Percentiles rank a stretch among this genome's conserved stretches.
These are phyloP conservation scores for Pholiota conissans DNA, from an alignment of 768 basidiomycete species.

Conservation along the genomic window DNA sequence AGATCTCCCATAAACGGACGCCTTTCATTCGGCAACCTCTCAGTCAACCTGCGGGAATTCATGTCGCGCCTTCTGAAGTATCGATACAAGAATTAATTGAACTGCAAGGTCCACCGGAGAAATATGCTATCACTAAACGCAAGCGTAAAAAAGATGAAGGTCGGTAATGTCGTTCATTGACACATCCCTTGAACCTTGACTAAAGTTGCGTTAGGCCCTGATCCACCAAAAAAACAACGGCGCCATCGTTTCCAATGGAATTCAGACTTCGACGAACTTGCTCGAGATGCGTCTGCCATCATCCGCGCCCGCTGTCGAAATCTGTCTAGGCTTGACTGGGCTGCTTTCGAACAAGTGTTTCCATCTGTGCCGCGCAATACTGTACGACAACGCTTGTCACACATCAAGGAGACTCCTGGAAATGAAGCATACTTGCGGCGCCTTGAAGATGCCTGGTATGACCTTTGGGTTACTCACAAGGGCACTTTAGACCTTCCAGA, in stretches of 20 bases:
- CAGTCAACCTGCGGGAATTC: slow-evolving; percentile 8
- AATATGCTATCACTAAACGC: slow-evolving; percentile 20
- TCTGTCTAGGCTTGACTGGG: slow-evolving; percentile 63
- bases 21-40: slow-evolving; percentile 19
- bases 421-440: slow-evolving; percentile 76
- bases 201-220: too few relatives aligned
- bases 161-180: slow-evolving; percentile 9
- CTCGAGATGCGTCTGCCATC: slow-evolving; percentile 81
- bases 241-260: slow-evolving; percentile 83
- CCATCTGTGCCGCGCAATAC: slow-evolving; percentile 72
- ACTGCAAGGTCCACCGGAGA: slow-evolving; percentile 27
- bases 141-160: slow-evolving; percentile 30
- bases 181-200: too few relatives aligned
- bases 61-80: slow-evolving; percentile 10
- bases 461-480: slow-evolving; percentile 71
- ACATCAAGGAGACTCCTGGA: slow-evolving; percentile 60
- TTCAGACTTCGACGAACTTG: slow-evolving; percentile 84
- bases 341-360: slow-evolving; percentile 77
- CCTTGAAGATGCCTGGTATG: slow-evolving; percentile 80
- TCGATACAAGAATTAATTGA: slow-evolving; percentile 27
- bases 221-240: slow-evolving; percentile 40
- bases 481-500: slow-evolving; percentile 72
- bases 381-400: slow-evolving; percentile 66
- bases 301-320: slow-evolving; percentile 75
- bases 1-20: slow-evolving; percentile 27